These are phyloP conservation scores for Diaporthe humulicola DNA, from an alignment of 2,329 filamentous ascomycete species.

Conservation along the genomic window DNA sequence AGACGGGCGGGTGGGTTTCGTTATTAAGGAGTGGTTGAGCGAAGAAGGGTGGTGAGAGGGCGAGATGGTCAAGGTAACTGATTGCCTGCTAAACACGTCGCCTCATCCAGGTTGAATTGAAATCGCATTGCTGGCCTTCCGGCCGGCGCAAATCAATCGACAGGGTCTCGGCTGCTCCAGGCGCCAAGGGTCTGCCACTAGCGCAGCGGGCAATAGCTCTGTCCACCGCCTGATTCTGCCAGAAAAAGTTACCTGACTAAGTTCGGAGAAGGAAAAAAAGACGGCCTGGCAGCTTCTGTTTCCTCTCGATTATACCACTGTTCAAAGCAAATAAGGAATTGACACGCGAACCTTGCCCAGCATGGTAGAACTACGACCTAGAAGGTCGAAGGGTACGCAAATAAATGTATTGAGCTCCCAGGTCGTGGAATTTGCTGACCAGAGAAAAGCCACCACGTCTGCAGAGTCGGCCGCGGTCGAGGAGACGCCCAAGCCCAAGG, in stretches of 20 bases:
- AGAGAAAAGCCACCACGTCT: slow-evolving; percentile 23
- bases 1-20: slow-evolving; percentile 1
- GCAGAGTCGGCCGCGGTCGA: slow-evolving; percentile 24
- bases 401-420: not conserved
- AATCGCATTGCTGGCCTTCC: slow-evolving; percentile 39
- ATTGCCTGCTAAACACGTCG: slow-evolving; percentile 38
- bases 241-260: slow-evolving; percentile 35
- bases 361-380: slow-evolving; percentile 40
- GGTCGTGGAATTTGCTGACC: slow-evolving; percentile 6
- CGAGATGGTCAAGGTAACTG: slow-evolving; percentile 16
- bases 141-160: slow-evolving; percentile 30
- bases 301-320: not conserved
- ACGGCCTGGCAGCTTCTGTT: not conserved
- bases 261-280: slow-evolving; percentile 26
- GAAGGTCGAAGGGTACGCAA: slow-evolving; percentile 35
- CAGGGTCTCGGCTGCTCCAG: slow-evolving; percentile 29
- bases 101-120: slow-evolving; percentile 36
- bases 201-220: slow-evolving; percentile 5
- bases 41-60: slow-evolving; percentile 17
- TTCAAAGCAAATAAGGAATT: slow-evolving; percentile 10
- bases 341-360: slow-evolving; percentile 9
- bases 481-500: slow-evolving; percentile 38
- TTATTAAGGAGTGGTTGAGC: not conserved
- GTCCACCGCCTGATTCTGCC: slow-evolving; percentile 17
- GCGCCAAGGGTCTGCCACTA: slow-evolving; percentile 25